Base-by-base conservation (phyloP, 2,329 filamentous ascomycete genomes). In the Lomentospora prolificans region DNA sequence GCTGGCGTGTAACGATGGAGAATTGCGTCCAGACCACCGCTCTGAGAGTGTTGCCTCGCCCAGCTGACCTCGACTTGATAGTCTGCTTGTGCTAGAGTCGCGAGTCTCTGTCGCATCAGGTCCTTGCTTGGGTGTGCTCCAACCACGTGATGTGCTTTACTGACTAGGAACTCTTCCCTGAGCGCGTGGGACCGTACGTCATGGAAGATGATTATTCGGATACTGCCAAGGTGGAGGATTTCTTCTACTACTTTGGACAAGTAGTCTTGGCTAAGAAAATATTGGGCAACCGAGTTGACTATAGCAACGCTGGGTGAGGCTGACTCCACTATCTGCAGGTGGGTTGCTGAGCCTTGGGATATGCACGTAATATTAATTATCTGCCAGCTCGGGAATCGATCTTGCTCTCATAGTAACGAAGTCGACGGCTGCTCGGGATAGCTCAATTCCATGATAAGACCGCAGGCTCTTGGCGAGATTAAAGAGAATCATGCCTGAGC, bases 401-500 rank as follows among this genome's bases (percentile, higher is more conserved):
- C 58, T 57, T 12, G 57, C 56, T 2, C 57, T 54, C 2, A 51
- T 55, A 9, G 24, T 59, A 10, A 65, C 57, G 17, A 66, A 68
- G 0, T 57, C 52, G 0, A 60, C 61, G 0, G 64, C 66, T 6
- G 28, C 50, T 2, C 39, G 5, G 3, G 65, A 63, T 1, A 64
- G 64, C 0, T 69, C 67, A 10, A 68, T 55, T 0, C 66, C 67
- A 7, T 64, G 22, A 14, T 68, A 68, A 14, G 53, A 62, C 2
- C 60, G 14, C 19, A 68, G 6, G 1, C 24, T 31, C 7, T 56
- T 1, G 1, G 17, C 51, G 14, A 68, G 50, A 19, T 66, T 67
- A 57, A 69, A 67, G 0, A 69, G 57, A 6, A 67, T 63, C 66
- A 67, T 69, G 0, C 67, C 66, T 0, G 61, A 57, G 1, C 66